phyloP scores from a whole-genome alignment of 306 rosid species.

The Ceratonia siliqua region DNA sequence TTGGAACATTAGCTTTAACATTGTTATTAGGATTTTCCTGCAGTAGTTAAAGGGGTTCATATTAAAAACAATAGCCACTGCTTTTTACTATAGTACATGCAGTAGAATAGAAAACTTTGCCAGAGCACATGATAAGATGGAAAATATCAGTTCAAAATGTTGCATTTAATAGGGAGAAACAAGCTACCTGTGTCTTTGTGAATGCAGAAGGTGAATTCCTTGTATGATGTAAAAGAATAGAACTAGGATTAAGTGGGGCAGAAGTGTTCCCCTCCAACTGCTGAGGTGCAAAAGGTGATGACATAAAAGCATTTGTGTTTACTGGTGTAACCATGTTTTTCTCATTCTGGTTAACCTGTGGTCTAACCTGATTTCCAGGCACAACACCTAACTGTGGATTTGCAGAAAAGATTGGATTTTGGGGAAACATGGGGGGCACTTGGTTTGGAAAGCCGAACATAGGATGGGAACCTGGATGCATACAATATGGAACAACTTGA shows the following conservation, averaged over 20 bases:
- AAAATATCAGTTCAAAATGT: constrained; percentile 12
- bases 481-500: constrained; percentile 48
- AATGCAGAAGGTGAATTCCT: constrained; percentile 43
- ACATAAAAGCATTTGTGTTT: constrained; percentile 43
- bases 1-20: constrained; percentile 47
- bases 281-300: constrained; percentile 44
- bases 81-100: constrained; percentile 12
- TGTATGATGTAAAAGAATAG: constrained; percentile 37
- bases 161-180: not conserved
- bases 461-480: constrained; percentile 41
- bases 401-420: constrained; percentile 44
- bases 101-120: not conserved
- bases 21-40: constrained; percentile 54
- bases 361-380: constrained; percentile 53
- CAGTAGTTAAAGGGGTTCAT: constrained; percentile 25
- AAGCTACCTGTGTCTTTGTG: constrained; percentile 58
- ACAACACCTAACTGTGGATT: constrained; percentile 47
- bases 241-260: constrained; percentile 29
- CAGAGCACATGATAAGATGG: constrained; percentile 7
- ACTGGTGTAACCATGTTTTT: constrained; percentile 42
- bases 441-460: constrained; percentile 57
- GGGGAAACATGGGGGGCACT: constrained; percentile 50
- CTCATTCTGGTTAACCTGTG: constrained; percentile 48
- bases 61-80: constrained; percentile 1
- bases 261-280: constrained; percentile 52